Percentiles rank a stretch among this genome's conserved stretches.
Conservation (phyloP, 139 green algal species). For the Diplosphaera chodatii region DNA sequence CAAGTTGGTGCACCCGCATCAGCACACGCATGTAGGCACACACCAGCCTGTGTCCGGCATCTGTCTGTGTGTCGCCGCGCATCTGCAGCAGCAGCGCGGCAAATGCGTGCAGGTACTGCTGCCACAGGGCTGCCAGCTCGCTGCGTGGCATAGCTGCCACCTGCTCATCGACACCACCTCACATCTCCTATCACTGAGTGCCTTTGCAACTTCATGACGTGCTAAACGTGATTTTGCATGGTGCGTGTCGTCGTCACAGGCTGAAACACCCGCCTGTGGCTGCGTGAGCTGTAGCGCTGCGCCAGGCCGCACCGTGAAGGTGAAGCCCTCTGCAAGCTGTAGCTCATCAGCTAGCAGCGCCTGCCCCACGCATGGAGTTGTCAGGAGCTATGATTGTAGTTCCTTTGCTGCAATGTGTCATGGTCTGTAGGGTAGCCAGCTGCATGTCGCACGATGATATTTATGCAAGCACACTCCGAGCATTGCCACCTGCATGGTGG, state of each 20-base stretch:
- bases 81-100: not conserved
- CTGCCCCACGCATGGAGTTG: not conserved
- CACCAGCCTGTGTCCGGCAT: not conserved
- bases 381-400: not conserved
- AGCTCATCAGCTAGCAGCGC: not conserved
- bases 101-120: not conserved
- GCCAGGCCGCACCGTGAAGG: not conserved
- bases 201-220: no score
- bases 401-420: no score
- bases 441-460: no score
- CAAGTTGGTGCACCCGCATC: no score
- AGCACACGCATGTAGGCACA: no score
- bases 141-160: not conserved
- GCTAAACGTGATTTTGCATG: no score
- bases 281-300: not conserved
- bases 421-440: no score
- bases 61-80: not conserved
- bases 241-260: no score
- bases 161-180: not conserved
- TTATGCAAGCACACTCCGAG: no score
- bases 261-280: not conserved
- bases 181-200: no score
- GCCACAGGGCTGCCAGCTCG: not conserved
- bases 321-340: not conserved
- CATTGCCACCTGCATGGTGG: not conserved